These are phyloP conservation scores for Triglochin maritima DNA, from an alignment of 106 monocot species.

Conservation along the genomic window DNA sequence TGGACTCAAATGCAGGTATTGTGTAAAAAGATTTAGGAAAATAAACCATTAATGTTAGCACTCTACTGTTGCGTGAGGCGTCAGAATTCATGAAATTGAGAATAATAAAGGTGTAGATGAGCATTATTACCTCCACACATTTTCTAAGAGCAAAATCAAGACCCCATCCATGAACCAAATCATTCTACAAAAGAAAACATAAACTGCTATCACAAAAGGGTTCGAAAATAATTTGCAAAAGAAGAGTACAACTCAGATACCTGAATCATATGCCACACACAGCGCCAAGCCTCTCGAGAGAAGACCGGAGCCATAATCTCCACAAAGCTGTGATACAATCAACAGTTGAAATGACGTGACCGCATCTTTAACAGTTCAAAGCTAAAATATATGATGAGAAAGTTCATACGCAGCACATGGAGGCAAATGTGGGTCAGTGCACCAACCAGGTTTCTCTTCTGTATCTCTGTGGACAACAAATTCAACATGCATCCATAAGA, in stretches of 20 bases:
- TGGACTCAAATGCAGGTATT: background rate
- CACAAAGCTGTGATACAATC: slow-evolving; percentile 15
- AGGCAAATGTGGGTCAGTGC: slow-evolving; percentile 23
- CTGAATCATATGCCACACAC: slow-evolving; percentile 35
- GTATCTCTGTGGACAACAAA: slow-evolving; percentile 7
- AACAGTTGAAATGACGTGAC: background rate
- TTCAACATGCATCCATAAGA: background rate
- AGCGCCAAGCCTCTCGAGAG: slow-evolving; percentile 29
- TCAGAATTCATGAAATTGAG: no score
- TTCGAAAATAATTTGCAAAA: background rate
- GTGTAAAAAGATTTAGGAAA: background rate
- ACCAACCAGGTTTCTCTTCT: slow-evolving; percentile 28
- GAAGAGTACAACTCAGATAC: background rate
- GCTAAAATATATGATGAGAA: background rate
- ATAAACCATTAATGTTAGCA: background rate
- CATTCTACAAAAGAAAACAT: slow-evolving; percentile 16
- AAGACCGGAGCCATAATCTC: slow-evolving; percentile 31
- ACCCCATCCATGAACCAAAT: slow-evolving; percentile 34
- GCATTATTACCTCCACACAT: slow-evolving; percentile 21
- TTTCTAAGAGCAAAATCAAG: slow-evolving; percentile 27
- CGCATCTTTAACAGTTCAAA: background rate
- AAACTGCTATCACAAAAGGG: background rate
- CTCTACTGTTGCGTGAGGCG: no score
- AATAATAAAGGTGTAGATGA: background rate
- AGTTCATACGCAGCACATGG: slow-evolving; percentile 28